Conservation (phyloP, 208 protist genomes). For the Histomonas meleagridis region DNA sequence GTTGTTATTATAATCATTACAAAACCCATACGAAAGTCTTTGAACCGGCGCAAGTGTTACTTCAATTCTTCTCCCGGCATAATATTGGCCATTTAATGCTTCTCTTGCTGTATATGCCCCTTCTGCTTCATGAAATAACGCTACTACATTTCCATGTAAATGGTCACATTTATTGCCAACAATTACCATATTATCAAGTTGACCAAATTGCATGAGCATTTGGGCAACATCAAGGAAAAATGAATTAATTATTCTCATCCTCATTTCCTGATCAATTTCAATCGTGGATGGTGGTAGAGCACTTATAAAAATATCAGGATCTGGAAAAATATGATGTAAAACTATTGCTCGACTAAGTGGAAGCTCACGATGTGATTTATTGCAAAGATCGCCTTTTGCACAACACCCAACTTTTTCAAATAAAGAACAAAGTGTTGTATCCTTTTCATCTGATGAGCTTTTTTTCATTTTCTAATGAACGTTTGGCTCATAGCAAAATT, state of each 20-base stretch:
- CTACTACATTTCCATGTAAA: neutral
- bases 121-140: neutral
- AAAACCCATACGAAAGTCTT: neutral
- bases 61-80: neutral
- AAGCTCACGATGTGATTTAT: neutral
- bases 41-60: neutral
- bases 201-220: neutral
- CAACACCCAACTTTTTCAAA: neutral
- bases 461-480: neutral
- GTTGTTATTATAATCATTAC: neutral
- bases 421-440: neutral
- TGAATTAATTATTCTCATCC: neutral
- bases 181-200: neutral
- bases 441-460: neutral
- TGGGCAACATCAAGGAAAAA: neutral
- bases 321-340: constrained; percentile 30
- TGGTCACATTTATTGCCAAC: neutral
- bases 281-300: neutral
- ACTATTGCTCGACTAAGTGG: neutral
- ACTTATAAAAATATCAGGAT: neutral
- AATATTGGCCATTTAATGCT: constrained; percentile 13
- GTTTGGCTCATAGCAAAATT: no score
- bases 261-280: neutral
- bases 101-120: neutral
- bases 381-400: neutral